These are phyloP conservation scores for Rhexocercosporidium sp. DNA, from an alignment of 2,329 filamentous ascomycete genomes.

Conservation along the genomic window DNA sequence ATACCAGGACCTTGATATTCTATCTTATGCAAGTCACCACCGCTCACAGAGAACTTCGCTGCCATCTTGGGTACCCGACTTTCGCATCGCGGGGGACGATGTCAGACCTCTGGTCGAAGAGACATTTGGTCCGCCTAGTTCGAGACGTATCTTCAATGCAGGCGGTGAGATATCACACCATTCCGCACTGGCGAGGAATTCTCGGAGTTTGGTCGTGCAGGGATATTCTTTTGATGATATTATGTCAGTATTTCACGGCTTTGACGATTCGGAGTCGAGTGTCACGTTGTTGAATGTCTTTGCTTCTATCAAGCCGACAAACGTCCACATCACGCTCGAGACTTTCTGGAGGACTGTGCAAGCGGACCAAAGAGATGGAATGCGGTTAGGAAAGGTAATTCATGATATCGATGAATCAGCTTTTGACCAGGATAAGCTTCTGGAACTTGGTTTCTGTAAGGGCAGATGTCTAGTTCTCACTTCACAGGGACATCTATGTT, in stretches of 20 bases:
- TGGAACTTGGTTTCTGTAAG: background rate
- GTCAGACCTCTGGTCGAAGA: background rate
- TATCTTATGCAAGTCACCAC: background rate
- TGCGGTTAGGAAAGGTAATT: background rate
- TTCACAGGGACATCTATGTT: background rate
- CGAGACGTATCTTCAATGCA: background rate
- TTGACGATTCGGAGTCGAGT: background rate
- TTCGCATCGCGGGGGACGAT: background rate
- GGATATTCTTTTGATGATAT: background rate
- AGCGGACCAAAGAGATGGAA: background rate
- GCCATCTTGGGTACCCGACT: background rate
- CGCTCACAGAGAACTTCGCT: background rate
- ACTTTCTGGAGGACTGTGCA: background rate
- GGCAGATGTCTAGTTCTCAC: background rate
- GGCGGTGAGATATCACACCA: background rate
- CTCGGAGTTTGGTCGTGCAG: background rate
- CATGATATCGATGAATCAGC: background rate
- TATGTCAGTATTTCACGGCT: background rate
- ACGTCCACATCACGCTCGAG: background rate
- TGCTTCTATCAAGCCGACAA: background rate
- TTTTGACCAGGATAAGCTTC: background rate
- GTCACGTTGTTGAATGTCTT: background rate
- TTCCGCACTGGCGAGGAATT: background rate
- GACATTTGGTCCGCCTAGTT: background rate
- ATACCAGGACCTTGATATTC: background rate